Percentiles rank a stretch among this genome's conserved stretches.
Evolutionary conservation across 176 grass and related monocot species (phyloP).

Genomic region (Otatea glauca): DNA sequence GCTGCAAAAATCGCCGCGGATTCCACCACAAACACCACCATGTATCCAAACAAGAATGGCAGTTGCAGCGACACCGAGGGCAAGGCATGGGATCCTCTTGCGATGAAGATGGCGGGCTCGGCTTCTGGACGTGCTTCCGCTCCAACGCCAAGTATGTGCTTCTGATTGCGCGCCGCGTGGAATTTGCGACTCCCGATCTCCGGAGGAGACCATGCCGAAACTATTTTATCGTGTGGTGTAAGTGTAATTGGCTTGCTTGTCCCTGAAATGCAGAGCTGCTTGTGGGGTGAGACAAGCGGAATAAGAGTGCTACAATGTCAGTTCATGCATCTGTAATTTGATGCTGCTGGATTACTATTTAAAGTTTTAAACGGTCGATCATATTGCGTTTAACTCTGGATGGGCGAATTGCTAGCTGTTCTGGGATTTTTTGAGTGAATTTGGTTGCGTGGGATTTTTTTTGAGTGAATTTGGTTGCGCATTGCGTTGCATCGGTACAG

Average conservation of each 20-base stretch:
- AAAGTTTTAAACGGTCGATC: neutral
- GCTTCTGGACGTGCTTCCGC: constrained; percentile 12
- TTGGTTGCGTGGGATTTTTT: too few species aligned
- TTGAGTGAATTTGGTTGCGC: neutral
- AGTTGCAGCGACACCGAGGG: constrained; percentile 46
- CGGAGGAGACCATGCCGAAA: neutral
- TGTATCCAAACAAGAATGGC: constrained; percentile 49
- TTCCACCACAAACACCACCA: neutral
- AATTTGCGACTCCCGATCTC: neutral
- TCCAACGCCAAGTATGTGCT: constrained; percentile 61
- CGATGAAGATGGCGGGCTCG: constrained; percentile 37
- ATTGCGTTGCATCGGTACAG: neutral
- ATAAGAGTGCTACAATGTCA: constrained; percentile 44
- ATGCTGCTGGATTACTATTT: constrained; percentile 18
- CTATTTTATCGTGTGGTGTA: constrained; percentile 41
- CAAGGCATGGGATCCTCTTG: constrained; percentile 68
- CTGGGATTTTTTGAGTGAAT: neutral
- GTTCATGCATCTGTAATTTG: constrained; percentile 33
- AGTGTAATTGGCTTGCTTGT: constrained; percentile 40
- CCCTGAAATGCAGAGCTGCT: neutral
- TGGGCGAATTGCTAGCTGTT: neutral
- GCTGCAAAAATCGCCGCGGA: constrained; percentile 23
- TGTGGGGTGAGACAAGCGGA: neutral
- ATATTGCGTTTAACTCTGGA: neutral
- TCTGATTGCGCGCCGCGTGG: constrained; percentile 32